Conservation (phyloP, 2,329 filamentous ascomycete genomes). For the Exophiala sp. region DNA sequence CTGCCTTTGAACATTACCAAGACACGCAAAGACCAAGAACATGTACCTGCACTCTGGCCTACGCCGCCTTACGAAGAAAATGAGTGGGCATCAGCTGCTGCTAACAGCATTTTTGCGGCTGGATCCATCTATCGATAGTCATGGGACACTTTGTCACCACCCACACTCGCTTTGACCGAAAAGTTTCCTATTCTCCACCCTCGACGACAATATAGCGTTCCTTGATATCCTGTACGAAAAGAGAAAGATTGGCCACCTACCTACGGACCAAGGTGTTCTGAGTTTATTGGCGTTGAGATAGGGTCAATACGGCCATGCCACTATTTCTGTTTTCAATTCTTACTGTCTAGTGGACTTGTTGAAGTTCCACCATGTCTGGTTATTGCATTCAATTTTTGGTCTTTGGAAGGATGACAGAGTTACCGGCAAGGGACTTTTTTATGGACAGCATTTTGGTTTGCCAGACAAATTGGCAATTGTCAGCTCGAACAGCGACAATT, state of each 20-base stretch:
- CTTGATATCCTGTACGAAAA: constrained; percentile 29
- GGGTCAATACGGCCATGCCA: neutral
- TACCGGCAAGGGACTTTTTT: constrained; percentile 12
- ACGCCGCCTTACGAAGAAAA: constrained; percentile 93
- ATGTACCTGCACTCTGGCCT: constrained; percentile 72
- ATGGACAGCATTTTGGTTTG: constrained; percentile 20
- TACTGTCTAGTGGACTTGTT: neutral
- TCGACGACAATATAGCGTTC: constrained; percentile 19
- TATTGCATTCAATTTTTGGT: constrained; percentile 9
- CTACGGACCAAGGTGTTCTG: constrained; percentile 12
- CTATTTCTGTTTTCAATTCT: constrained; percentile 10
- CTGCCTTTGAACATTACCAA: constrained; percentile 69
- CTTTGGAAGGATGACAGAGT: constrained; percentile 3
- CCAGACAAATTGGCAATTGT: constrained; percentile 15
- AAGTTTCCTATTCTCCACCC: constrained; percentile 17
- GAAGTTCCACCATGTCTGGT: constrained; percentile 3
- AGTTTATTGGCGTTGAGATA: constrained; percentile 4
- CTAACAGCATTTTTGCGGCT: constrained; percentile 75
- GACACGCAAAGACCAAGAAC: constrained; percentile 50
- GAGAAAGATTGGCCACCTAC: constrained; percentile 12
- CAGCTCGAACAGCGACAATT: constrained; percentile 23
- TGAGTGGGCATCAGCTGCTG: constrained; percentile 82
- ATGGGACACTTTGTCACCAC: neutral
- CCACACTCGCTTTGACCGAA: constrained; percentile 14
- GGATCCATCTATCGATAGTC: constrained; percentile 40